phyloP scores from a whole-genome alignment of 352 stramenopile genomes.

The Pythium monospermum region DNA sequence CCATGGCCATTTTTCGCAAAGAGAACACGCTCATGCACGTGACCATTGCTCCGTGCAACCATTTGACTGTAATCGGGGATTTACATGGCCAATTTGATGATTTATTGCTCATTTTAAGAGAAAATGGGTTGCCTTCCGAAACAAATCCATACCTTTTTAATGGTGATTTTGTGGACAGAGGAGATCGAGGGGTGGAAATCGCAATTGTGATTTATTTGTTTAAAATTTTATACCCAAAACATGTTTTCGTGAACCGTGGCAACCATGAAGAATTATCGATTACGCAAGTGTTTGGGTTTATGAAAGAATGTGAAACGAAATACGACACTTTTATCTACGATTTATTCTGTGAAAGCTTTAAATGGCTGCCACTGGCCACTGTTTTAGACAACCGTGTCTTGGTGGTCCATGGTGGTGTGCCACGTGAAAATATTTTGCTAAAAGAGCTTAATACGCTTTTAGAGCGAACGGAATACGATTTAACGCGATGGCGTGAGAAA shows the following conservation, averaged over 20 bases:
- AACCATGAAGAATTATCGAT: constrained; percentile 88
- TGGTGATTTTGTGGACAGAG: constrained; percentile 81
- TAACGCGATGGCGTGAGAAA: constrained; percentile 67
- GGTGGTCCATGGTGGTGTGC: constrained; percentile 73
- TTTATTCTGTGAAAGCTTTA: constrained; percentile 81
- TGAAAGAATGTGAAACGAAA: constrained; percentile 82
- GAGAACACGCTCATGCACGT: constrained; percentile 67
- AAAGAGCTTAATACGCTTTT: constrained; percentile 61
- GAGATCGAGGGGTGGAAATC: constrained; percentile 77
- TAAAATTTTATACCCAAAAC: constrained; percentile 66
- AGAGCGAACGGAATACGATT: constrained; percentile 62
- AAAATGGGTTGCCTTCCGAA: constrained; percentile 73
- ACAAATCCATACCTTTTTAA: constrained; percentile 87
- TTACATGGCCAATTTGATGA: constrained; percentile 85
- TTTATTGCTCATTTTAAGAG: constrained; percentile 72
- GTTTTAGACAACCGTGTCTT: constrained; percentile 73
- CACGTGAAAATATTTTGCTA: constrained; percentile 48
- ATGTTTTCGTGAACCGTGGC: constrained; percentile 75
- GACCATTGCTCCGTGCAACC: constrained; percentile 57
- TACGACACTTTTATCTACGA: constrained; percentile 77
- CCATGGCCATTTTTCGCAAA: constrained; percentile 41
- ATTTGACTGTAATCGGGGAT: constrained; percentile 80
- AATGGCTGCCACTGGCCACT: constrained; percentile 66
- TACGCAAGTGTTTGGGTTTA: constrained; percentile 84
- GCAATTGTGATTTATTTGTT: constrained; percentile 78